Evolutionary conservation across 1,284 basidiomycete genomes (phyloP), one percentile per base, ranked within the genome.

Genomic region (Malassezia psittaci): DNA sequence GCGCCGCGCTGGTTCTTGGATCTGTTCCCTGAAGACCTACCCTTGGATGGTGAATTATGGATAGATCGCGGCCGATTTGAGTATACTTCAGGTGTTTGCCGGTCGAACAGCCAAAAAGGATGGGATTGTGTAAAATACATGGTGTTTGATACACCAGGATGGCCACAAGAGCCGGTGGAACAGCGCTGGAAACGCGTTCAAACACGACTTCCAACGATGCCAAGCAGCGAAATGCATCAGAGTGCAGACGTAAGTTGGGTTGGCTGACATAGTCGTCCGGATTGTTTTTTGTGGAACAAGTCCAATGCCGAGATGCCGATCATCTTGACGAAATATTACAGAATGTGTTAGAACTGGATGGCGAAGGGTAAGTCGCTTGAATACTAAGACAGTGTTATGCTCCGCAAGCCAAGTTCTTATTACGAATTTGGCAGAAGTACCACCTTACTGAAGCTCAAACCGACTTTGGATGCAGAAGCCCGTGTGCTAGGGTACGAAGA

Each of bases 391-490:
- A 74, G 72, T 5, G 49, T 85, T 18, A 85, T 85, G 83, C 76
- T 84, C n/a, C 76, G 83, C 13, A 77, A 79, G 55, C 79, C 83
- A 7, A 72, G 67, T 0, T 76, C 81, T 9, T 56, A 70, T 42
- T 85, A 85, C 60, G 82, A 83, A 64, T 79, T 79, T 6, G 71
- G 74, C 32, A 78, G 83, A 33, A 82, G 81, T 1, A 75, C 68
- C 2, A 79, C 81, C 2, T 72, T 84, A 5, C 75, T 82, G 46
- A 85, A 85, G 67, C 78, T 84, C 71, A 85, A 85, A 79, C 81
- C 81, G 1, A 83, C 83, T 71, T 81, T 82, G 64, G 83, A 84
- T 61, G 83, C 82, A 5, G 83, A 85, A 65, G 83, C 83, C 7
- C 69, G 79, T 38, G 82, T 85, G 4, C 79, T 79, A 6, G 82